Percentiles rank a stretch among this genome's conserved stretches.
Conservation (phyloP, 495 filamentous ascomycete genomes). For the Lepraria neglecta region DNA sequence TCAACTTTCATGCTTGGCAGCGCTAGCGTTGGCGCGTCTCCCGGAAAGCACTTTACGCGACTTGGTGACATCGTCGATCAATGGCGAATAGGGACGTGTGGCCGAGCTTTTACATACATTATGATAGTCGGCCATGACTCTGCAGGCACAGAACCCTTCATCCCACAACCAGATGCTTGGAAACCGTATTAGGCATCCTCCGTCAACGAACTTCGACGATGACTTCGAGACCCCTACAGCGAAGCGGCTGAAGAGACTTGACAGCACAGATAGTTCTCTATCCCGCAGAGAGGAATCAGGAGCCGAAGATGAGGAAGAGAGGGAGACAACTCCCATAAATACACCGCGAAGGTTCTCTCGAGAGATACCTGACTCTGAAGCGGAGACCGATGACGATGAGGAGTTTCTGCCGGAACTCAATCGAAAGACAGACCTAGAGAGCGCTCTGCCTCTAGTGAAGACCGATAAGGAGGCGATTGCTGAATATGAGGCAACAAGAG, state of each 20-base stretch:
- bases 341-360: conserved; percentile 14
- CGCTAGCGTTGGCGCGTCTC: conserved; percentile 11
- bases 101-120: not conserved
- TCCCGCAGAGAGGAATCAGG: conserved; percentile 19
- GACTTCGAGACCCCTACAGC: conserved; percentile 29
- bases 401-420: conserved; percentile 30
- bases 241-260: conserved; percentile 36
- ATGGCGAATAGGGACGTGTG: too few relatives aligned
- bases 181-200: conserved; percentile 33
- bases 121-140: conserved; percentile 21
- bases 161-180: conserved; percentile 35
- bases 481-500: conserved; percentile 64
- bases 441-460: conserved; percentile 60
- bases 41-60: not conserved
- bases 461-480: conserved; percentile 66
- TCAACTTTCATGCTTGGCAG: not conserved
- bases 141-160: conserved; percentile 21
- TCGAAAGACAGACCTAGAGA: conserved; percentile 67
- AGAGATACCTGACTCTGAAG: conserved; percentile 33
- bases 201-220: conserved; percentile 37
- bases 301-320: conserved; percentile 10
- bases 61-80: not conserved
- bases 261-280: conserved; percentile 33
- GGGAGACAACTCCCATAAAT: conserved; percentile 14
- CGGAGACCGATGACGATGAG: conserved; percentile 38